Evolutionary conservation across 108 stramenopile species (phyloP).

Genomic region (Cyclostephanos tholiformis): DNA sequence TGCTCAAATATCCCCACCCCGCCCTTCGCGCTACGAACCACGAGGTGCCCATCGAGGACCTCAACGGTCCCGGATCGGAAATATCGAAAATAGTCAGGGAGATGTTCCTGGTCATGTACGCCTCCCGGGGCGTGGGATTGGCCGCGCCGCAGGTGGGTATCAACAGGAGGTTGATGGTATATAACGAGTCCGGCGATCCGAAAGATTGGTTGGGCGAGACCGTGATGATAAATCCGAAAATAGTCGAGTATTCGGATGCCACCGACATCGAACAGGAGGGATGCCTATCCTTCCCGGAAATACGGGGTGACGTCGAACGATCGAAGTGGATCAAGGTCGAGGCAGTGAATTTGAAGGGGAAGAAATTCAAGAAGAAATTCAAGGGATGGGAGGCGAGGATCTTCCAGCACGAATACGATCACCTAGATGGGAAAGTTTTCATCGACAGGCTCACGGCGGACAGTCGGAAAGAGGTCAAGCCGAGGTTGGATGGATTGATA

Average conservation of each 20-base stretch:
- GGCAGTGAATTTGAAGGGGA: conserved; percentile 79
- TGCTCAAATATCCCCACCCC: conserved; percentile 96
- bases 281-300: conserved; percentile 92
- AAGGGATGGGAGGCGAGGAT: conserved; percentile 82
- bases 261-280: conserved; percentile 81
- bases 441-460: conserved; percentile 79
- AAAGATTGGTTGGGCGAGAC: conserved; percentile 81
- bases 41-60: conserved; percentile 70
- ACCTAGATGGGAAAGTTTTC: conserved; percentile 88
- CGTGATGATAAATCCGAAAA: conserved; percentile 86
- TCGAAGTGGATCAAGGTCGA: conserved; percentile 94
- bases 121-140: conserved; percentile 90
- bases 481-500: conserved; percentile 68
- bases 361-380: conserved; percentile 88
- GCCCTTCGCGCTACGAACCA: conserved; percentile 76
- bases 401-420: conserved; percentile 98
- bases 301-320: conserved; percentile 83
- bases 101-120: conserved; percentile 98
- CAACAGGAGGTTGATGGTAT: conserved; percentile 92
- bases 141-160: conserved; percentile 92
- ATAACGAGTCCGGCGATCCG: conserved; percentile 87
- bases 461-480: conserved; percentile 60
- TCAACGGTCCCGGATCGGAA: conserved; percentile 53
- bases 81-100: conserved; percentile 82
- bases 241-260: conserved; percentile 71